A percentile compares a stretch with the other conserved stretches of the same genome.
phyloP scores from a whole-genome alignment of 2,329 filamentous ascomycete genomes.

The Clarireedia paspali region DNA sequence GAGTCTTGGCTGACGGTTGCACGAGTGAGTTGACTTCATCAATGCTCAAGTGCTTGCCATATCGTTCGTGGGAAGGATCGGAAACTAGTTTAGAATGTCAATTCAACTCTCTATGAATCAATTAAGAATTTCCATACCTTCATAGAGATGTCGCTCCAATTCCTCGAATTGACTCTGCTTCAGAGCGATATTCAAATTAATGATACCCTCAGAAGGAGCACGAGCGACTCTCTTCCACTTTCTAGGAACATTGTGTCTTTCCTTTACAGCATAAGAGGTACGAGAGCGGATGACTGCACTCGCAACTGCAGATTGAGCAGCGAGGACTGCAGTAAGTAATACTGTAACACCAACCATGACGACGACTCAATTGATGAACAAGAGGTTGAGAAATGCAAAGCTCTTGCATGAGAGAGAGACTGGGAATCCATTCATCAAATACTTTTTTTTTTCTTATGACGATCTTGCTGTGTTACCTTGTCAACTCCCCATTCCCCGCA shows the following conservation, averaged over 20 bases:
- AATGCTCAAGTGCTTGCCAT: conserved; percentile 45
- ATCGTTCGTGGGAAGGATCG: conserved; percentile 44
- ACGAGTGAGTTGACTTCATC: conserved; percentile 46
- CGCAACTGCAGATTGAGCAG: conserved; percentile 5
- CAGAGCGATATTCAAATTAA: conserved; percentile 50
- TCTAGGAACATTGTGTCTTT: conserved; percentile 43
- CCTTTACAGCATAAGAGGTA: conserved; percentile 43
- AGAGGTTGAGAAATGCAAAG: background rate
- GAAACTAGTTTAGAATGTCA: conserved; percentile 33
- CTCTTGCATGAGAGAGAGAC: background rate
- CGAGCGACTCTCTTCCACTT: conserved; percentile 41
- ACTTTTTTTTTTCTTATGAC: too few species aligned
- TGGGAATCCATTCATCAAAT: too few species aligned
- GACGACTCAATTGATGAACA: background rate
- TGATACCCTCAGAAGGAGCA: conserved; percentile 39
- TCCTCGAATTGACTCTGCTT: conserved; percentile 49
- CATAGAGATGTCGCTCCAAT: conserved; percentile 46
- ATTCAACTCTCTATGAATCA: background rate
- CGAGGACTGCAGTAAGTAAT: conserved; percentile 8
- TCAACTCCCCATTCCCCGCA: background rate
- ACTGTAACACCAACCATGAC: conserved; percentile 7
- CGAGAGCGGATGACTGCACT: conserved; percentile 8
- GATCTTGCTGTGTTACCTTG: too few species aligned
- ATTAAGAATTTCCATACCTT: conserved; percentile 31
- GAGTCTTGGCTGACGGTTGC: conserved; percentile 43